Base-by-base conservation (phyloP, 352 stramenopile species). In the Phytophthora citrophthora region DNA sequence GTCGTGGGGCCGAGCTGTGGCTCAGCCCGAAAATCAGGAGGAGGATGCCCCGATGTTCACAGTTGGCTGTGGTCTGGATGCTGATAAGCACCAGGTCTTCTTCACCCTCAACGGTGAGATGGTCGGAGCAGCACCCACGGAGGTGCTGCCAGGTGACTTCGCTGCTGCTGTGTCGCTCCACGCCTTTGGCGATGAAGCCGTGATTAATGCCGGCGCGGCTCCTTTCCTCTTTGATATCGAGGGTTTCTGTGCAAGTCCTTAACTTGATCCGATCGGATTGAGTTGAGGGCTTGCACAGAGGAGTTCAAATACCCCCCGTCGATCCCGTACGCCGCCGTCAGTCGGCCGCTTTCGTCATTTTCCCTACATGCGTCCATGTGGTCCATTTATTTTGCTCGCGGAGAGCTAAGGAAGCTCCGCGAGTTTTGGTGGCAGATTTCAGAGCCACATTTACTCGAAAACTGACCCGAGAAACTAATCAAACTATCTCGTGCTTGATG, bases 221-320 rank as follows among this genome's bases (percentile, higher is more conserved):
- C 81, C 83, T 27, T 96, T 94, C 65, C 54, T 70, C 54, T 94
- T 92, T 75, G 83, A 93, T 65, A 83, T 96, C 67, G 86, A 96
- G 64, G 79, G 72, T 89, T 94, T 90, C 70, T 96, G 88, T 94
- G 85, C 83, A 91, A 93, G 85, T 82, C 83, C 72, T 80, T 90
- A 88, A 46, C 60, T 77, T 48, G 48, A 38, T 65, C 51, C 38
- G 13, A 23, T 31, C 7, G 27, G 48, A 47, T 70, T 50, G 54
- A 70, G 66, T 58, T 68, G 46, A 74, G 74, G 75, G 66, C 74
- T 86, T 86, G 77, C 77, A 86, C 74, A 83, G 74, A 80, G 41
- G 63, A 73, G 50, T 69, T 64, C 54, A 62, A 46, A 40, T 24
- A 51, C 52, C 68, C 56, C 61, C 43, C 55, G 60, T 71, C 43